Evolutionary conservation across 2,329 filamentous ascomycete species (phyloP), one percentile per base, ranked within the genome.

Genomic region (Metarhizium brunneum): DNA sequence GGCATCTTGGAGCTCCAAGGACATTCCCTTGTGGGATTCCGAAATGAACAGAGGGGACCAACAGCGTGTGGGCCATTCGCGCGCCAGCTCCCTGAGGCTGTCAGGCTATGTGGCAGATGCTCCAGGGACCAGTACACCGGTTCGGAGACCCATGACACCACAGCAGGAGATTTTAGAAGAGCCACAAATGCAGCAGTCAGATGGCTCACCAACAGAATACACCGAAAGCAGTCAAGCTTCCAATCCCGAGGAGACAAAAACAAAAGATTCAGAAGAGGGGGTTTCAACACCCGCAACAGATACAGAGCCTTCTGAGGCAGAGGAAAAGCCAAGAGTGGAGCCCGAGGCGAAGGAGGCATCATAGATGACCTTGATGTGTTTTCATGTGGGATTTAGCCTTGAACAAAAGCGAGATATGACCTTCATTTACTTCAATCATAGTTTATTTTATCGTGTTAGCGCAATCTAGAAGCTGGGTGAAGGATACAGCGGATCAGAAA

Each of bases 1-100:
- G 47, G 68, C 71, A 3, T 80, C 76, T 11, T 82, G 79, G 78
- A 80, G 72, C 60, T 73, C 78, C 6, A 72, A 71, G 29, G 78
- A 82, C 53, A 76, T 81, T 59, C 71, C 73, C 6, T 71, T 74
- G 43, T 71, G 69, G 67, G 68, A 71, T 60, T 63, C 68, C 3
- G 68, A 71, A 51, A 68, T 68, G 65, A 69, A 64, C 25, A 62
- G 68, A 29, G 64, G 67, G 8, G 65, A 67, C 32, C 60, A 61
- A 13, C 60, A 63, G 36, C 62, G 65, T 4, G n/a, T 61, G 6
- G 59, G 60, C n/a, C 62, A 61, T 35, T 64, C 69, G 20, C 63
- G 70, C 13, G 70, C 60, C 47, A 65, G 62, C 51, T 72, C 70
- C 1, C 60, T 70, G 16, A 62, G 70, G 4, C 54, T 68, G 50